Percentiles rank a stretch among this genome's conserved stretches.
phyloP scores from a whole-genome alignment of 305 asterid species.

The Fraxinus floribunda region DNA sequence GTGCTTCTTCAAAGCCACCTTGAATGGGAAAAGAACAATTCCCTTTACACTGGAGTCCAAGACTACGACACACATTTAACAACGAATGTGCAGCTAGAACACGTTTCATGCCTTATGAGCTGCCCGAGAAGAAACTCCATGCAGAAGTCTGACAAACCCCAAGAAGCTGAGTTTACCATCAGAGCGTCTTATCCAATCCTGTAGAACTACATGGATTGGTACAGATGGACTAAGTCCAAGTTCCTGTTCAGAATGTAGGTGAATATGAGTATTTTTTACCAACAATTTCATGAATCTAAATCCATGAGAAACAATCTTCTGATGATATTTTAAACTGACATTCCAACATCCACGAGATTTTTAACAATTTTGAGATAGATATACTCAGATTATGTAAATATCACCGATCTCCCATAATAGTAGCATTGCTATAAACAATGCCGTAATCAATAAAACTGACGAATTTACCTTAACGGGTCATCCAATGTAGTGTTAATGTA shows the following conservation, averaged over 20 bases:
- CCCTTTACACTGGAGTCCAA: background rate
- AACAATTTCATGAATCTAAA: background rate
- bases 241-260: slow-evolving; percentile 46
- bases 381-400: background rate
- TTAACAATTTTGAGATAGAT: background rate
- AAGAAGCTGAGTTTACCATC: slow-evolving; percentile 10
- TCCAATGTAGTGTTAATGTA: background rate
- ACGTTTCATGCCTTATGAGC: background rate
- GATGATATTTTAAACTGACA: background rate
- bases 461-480: background rate
- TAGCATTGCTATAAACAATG: background rate
- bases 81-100: background rate
- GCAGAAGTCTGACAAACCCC: background rate
- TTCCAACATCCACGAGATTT: background rate
- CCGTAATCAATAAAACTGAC: background rate
- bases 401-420: background rate
- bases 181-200: slow-evolving; percentile 80
- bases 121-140: background rate
- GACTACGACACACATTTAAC: background rate
- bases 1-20: background rate
- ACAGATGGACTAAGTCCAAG: slow-evolving; percentile 89
- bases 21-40: background rate
- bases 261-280: background rate
- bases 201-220: slow-evolving; percentile 84
- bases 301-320: background rate